A percentile compares a stretch with the other conserved stretches of the same genome.
phyloP scores from a whole-genome alignment of 2,329 filamentous ascomycete genomes.

The Alternaria tenuissima region DNA sequence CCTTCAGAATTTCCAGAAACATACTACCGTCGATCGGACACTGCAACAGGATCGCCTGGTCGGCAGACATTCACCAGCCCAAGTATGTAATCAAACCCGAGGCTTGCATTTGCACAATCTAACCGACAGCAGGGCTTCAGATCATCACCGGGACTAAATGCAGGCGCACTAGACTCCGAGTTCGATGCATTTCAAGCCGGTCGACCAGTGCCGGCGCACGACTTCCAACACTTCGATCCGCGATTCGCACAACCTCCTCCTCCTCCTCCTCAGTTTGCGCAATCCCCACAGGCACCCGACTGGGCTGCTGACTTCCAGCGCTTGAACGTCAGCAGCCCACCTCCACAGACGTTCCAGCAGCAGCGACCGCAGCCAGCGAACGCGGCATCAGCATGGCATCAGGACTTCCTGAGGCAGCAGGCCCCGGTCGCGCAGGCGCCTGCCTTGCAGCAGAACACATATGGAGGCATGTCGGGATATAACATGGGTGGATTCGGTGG shows the following conservation, averaged over 20 bases:
- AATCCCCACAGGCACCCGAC: slow-evolving; percentile 47
- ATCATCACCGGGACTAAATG: slow-evolving; percentile 61
- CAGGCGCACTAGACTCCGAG: slow-evolving; percentile 68
- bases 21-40: slow-evolving; percentile 72
- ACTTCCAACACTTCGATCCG: slow-evolving; percentile 46
- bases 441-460: slow-evolving; percentile 36
- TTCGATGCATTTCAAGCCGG: slow-evolving; percentile 74
- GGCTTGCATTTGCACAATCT: slow-evolving; percentile 1
- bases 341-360: slow-evolving; percentile 58
- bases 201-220: slow-evolving; percentile 48
- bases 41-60: slow-evolving; percentile 76
- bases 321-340: slow-evolving; percentile 52
- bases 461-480: slow-evolving; percentile 38
- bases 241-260: slow-evolving; percentile 53
- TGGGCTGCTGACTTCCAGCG: slow-evolving; percentile 62
- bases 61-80: slow-evolving; percentile 61
- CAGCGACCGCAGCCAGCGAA: slow-evolving; percentile 49
- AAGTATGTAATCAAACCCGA: slow-evolving; percentile 55
- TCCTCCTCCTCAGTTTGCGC: slow-evolving; percentile 44
- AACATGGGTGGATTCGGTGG: slow-evolving; percentile 39
- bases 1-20: slow-evolving; percentile 76
- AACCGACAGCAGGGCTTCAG: slow-evolving; percentile 64
- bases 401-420: slow-evolving; percentile 63
- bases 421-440: slow-evolving; percentile 42
- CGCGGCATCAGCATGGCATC: slow-evolving; percentile 62